A percentile compares a stretch with the other conserved stretches of the same genome.
phyloP scores from a whole-genome alignment of 495 filamentous ascomycete genomes.

The Neurospora sp. region DNA sequence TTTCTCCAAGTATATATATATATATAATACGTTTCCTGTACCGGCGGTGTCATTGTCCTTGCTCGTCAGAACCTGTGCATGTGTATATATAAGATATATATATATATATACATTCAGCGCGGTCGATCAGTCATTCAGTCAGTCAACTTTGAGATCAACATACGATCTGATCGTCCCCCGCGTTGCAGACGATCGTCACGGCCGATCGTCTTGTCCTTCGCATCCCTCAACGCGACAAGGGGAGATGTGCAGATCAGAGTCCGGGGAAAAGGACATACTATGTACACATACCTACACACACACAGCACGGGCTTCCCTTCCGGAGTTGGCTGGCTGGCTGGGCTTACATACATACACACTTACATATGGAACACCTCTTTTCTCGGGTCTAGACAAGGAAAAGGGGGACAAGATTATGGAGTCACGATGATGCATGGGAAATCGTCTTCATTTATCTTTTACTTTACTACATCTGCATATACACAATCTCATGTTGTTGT shows the following conservation, averaged over 20 bases:
- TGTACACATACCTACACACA: not conserved
- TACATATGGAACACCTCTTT: not conserved
- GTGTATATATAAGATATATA: not conserved
- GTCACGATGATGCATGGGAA: not conserved
- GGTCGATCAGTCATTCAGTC: not conserved
- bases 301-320: not conserved
- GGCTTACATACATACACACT: not conserved
- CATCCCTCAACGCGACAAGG: not conserved
- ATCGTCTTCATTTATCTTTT: not conserved
- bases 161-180: not conserved
- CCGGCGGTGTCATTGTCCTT: not conserved
- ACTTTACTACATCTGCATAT: not conserved
- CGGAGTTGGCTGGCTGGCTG: not conserved
- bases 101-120: not conserved
- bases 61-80: not conserved
- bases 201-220: not conserved
- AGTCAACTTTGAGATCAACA: not conserved
- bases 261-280: not conserved
- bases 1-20: not conserved
- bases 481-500: not conserved
- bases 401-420: not conserved
- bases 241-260: not conserved
- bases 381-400: not conserved
- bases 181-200: not conserved
- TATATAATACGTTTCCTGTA: not conserved